Base-by-base conservation (phyloP, 768 basidiomycete genomes). In the Termitomyces sp. region DNA sequence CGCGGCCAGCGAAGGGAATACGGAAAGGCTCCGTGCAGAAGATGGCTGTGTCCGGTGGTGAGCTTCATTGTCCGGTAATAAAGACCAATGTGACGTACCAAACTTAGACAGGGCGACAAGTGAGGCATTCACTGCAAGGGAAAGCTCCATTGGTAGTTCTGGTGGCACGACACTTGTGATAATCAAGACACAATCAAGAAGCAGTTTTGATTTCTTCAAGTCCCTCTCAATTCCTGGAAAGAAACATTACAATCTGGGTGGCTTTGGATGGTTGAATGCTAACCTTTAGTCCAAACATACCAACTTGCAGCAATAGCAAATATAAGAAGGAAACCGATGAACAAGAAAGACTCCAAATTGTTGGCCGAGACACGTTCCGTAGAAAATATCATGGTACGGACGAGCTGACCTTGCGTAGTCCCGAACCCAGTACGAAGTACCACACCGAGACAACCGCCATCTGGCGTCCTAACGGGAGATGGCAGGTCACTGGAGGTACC, bases 21-120 rank as follows among this genome's bases (percentile, higher is more conserved):
- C 97, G 85, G 84, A 99, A 98, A 1, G 97, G 97, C 66, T 99
- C 97, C 18, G 97, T 99, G 69, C 97, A 98, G 75, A 95, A 99
- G 58, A 98, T 99, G 7, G 96, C 96, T 97, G 61, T 16, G 50
- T 35, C 6, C 4, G 24, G 16, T 32, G 30, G 48, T 59, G 38
- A 59, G 38, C 13, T 18, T 42, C 22, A 0, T 28, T 16, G 18
- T 24, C 12, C 16, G 9, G 42, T 48, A 3, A 54, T 24, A 28
- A 10, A 12, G n/a, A 14, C 20, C 43, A 54, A 32, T n/a, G 20
- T 1, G 12, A 77, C 88, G 18, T 62, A 95, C 94, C 88, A 68
- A 79, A 94, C 72, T 97, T 99, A 45, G 92, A 93, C 43, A 98
- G 72, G 0, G 97, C 94, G 22, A 97, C 93, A 16, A 99, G 77